These are phyloP conservation scores for Polygonum aviculare DNA, from an alignment of 148 eudicot genomes.

Conservation along the genomic window DNA sequence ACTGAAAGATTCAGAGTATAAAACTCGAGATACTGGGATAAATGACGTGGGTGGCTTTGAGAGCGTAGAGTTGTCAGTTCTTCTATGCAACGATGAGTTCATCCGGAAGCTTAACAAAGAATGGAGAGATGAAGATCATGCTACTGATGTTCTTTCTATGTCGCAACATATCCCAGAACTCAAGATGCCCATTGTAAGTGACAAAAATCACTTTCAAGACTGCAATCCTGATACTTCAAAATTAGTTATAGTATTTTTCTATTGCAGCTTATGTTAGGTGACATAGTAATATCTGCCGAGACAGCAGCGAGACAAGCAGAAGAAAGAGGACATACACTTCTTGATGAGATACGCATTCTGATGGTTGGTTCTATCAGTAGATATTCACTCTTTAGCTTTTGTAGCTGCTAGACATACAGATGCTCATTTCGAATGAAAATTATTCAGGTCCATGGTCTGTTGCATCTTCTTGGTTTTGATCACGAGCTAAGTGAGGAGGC, in stretches of 20 bases:
- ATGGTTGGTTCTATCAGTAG: slow-evolving; percentile 34
- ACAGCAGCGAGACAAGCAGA: slow-evolving; percentile 92
- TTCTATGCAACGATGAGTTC: slow-evolving; percentile 84
- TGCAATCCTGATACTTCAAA: background rate
- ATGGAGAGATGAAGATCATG: slow-evolving; percentile 90
- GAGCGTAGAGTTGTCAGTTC: slow-evolving; percentile 68
- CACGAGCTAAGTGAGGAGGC: slow-evolving; percentile 92
- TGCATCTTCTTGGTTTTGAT: slow-evolving; percentile 92
- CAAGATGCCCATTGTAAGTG: slow-evolving; percentile 66
- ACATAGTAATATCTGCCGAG: slow-evolving; percentile 89
- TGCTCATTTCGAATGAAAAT: background rate
- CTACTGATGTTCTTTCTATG: slow-evolving; percentile 97
- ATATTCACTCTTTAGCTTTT: background rate
- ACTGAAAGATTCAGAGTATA: slow-evolving; percentile 47
- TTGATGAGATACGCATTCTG: slow-evolving; percentile 89
- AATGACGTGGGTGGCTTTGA: slow-evolving; percentile 58
- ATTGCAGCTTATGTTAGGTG: slow-evolving; percentile 96
- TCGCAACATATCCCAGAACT: slow-evolving; percentile 93
- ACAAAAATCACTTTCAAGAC: slow-evolving; percentile 1
- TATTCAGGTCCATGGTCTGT: slow-evolving; percentile 77
- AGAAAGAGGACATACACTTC: slow-evolving; percentile 81
- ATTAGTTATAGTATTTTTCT: background rate
- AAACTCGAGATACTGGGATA: slow-evolving; percentile 66
- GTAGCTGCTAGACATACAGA: background rate
- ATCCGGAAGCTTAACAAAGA: slow-evolving; percentile 77